phyloP scores from a whole-genome alignment of 495 filamentous ascomycete species.

The Penicillium nucicola region DNA sequence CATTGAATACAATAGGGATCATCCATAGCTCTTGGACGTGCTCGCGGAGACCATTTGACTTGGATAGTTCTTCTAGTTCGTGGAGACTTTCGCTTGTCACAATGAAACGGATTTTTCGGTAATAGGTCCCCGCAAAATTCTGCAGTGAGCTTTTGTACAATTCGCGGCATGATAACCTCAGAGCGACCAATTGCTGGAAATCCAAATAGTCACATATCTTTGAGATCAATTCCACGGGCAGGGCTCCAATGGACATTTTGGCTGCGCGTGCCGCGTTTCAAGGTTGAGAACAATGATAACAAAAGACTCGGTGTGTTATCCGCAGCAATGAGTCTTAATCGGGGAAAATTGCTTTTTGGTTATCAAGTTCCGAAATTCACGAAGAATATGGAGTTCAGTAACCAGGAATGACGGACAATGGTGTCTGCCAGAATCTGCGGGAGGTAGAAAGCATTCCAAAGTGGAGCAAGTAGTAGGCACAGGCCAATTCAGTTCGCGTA shows the following conservation, averaged over 20 bases:
- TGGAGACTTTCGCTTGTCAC: slow-evolving; percentile 18
- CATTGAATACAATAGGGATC: slow-evolving; percentile 11
- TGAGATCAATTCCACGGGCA: slow-evolving; percentile 16
- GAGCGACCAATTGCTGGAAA: slow-evolving; percentile 3
- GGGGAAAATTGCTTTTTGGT: too few relatives aligned
- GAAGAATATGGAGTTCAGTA: too few relatives aligned
- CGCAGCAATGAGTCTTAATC: slow-evolving; percentile 1
- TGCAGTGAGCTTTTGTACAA: slow-evolving; percentile 11
- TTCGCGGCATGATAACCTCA: slow-evolving; percentile 16
- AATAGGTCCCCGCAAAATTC: slow-evolving; percentile 8
- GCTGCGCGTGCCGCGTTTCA: not conserved
- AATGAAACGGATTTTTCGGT: slow-evolving; percentile 14
- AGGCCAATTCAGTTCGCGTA: too few relatives aligned
- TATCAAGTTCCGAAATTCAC: too few relatives aligned
- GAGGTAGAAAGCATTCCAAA: too few relatives aligned
- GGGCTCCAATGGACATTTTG: slow-evolving; percentile 9
- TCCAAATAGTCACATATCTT: slow-evolving; percentile 12
- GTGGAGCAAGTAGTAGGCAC: too few relatives aligned
- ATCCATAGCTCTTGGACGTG: slow-evolving; percentile 16
- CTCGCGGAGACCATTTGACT: slow-evolving; percentile 6
- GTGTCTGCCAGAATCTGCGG: too few relatives aligned
- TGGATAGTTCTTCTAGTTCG: slow-evolving; percentile 11
- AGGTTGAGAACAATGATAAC: slow-evolving; percentile 3
- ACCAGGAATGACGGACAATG: too few relatives aligned
- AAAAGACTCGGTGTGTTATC: not conserved